A percentile compares a stretch with the other conserved stretches of the same genome.
Conservation (phyloP, 768 basidiomycete species). For the Leucogyrophana mollusca region DNA sequence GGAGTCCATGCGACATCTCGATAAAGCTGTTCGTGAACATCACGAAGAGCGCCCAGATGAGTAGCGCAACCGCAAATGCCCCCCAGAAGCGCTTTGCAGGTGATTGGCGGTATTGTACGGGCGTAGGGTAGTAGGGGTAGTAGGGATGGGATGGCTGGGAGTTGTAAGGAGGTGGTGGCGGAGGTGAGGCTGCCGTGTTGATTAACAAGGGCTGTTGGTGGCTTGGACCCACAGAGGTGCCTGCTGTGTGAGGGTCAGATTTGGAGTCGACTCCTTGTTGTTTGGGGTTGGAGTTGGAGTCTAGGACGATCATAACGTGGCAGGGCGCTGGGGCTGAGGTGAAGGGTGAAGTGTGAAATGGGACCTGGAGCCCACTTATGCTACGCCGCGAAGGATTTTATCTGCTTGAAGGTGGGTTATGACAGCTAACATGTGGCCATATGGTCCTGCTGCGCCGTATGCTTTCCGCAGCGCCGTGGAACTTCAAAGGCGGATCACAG, state of each 20-base stretch:
- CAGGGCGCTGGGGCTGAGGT: too few species aligned
- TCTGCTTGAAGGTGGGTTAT: too few species aligned
- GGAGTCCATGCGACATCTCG: neutral
- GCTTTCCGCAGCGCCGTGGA: too few species aligned
- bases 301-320: constrained; percentile 7
- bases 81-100: constrained; percentile 20
- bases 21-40: constrained; percentile 1
- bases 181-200: neutral
- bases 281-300: too few species aligned
- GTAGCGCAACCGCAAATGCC: constrained; percentile 22
- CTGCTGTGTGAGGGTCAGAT: too few species aligned
- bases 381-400: too few species aligned
- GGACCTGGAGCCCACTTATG: too few species aligned
- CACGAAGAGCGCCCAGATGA: constrained; percentile 18
- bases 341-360: too few species aligned
- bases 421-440: too few species aligned
- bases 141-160: neutral
- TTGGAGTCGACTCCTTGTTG: too few species aligned
- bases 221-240: neutral
- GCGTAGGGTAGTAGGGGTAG: neutral
- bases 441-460: too few species aligned
- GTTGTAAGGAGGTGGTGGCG: constrained; percentile 7
- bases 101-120: neutral
- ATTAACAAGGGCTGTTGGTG: neutral
- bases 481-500: too few species aligned